These are phyloP conservation scores for Gremmenia infestans DNA, from an alignment of 2,329 filamentous ascomycete species.

Conservation along the genomic window DNA sequence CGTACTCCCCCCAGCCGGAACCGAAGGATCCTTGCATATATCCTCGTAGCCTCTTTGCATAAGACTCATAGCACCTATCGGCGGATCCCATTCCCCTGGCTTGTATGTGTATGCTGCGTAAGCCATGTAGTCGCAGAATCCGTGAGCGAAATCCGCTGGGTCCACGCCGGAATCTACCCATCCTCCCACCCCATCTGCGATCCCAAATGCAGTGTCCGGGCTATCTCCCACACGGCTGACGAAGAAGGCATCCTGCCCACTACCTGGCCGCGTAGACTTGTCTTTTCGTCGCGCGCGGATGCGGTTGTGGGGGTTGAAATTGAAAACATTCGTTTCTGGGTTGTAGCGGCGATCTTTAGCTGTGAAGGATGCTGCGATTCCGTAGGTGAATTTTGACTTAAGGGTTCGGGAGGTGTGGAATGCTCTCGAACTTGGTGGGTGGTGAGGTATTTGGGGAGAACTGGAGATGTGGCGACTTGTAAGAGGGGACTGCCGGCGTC, in stretches of 20 bases:
- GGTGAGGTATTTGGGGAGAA: neutral
- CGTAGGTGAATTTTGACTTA: constrained; percentile 50
- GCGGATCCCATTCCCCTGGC: constrained; percentile 26
- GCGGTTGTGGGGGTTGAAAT: constrained; percentile 61
- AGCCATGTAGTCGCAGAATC: constrained; percentile 90
- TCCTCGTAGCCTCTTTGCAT: constrained; percentile 82
- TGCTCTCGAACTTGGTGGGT: neutral
- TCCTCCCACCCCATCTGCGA: constrained; percentile 92
- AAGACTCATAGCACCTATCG: constrained; percentile 60
- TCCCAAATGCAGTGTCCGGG: constrained; percentile 72
- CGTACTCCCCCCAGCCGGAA: constrained; percentile 83
- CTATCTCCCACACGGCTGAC: constrained; percentile 71
- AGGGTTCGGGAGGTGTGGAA: constrained; percentile 20
- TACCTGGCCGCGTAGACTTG: constrained; percentile 63
- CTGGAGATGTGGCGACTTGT: neutral
- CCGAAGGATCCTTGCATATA: constrained; percentile 66
- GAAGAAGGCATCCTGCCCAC: constrained; percentile 96
- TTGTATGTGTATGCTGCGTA: constrained; percentile 49
- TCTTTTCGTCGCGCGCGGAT: constrained; percentile 50
- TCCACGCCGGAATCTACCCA: constrained; percentile 93
- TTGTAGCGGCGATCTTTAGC: constrained; percentile 67
- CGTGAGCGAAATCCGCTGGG: constrained; percentile 91
- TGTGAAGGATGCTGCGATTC: constrained; percentile 69
- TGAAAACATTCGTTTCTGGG: constrained; percentile 63
- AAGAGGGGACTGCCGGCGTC: neutral